phyloP scores from a whole-genome alignment of 2,329 filamentous ascomycete genomes.

The Thielaviopsis ethacetica region DNA sequence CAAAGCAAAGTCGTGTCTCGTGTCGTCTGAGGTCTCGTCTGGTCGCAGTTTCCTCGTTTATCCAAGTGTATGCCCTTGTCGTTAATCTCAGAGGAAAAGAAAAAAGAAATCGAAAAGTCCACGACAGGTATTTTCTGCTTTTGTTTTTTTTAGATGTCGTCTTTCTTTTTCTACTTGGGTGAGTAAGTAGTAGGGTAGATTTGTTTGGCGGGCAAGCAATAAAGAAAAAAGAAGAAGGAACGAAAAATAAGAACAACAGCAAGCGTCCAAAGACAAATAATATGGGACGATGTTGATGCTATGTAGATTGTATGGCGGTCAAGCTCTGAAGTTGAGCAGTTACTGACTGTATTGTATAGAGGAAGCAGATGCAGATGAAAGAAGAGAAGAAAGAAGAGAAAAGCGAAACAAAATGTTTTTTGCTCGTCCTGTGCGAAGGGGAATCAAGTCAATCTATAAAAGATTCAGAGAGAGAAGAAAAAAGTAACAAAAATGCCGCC shows the following conservation, averaged over 20 bases:
- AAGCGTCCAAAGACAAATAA: not conserved
- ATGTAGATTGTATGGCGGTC: not conserved
- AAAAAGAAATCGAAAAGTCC: constrained; percentile 1
- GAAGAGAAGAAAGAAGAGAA: no score
- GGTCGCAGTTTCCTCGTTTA: constrained; percentile 6
- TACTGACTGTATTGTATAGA: no score
- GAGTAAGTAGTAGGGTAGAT: no score
- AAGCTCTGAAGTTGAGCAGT: not conserved
- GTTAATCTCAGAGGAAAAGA: constrained; percentile 4
- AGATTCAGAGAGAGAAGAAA: no score
- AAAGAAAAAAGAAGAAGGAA: constrained; percentile 2
- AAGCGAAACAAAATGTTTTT: no score
- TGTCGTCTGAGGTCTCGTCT: constrained; percentile 3
- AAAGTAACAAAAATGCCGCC: no score
- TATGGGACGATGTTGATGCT: not conserved
- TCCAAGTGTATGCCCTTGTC: constrained; percentile 13
- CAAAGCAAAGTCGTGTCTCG: not conserved
- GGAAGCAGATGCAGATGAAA: not conserved
- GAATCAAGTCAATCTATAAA: no score
- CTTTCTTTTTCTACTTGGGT: no score
- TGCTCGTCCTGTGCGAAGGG: no score
- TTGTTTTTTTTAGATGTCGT: no score
- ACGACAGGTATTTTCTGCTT: no score
- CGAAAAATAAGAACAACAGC: not conserved
- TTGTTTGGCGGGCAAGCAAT: not conserved